These are phyloP conservation scores for Metroxylon sagu DNA, from an alignment of 176 grass and related monocot genomes.

Conservation along the genomic window DNA sequence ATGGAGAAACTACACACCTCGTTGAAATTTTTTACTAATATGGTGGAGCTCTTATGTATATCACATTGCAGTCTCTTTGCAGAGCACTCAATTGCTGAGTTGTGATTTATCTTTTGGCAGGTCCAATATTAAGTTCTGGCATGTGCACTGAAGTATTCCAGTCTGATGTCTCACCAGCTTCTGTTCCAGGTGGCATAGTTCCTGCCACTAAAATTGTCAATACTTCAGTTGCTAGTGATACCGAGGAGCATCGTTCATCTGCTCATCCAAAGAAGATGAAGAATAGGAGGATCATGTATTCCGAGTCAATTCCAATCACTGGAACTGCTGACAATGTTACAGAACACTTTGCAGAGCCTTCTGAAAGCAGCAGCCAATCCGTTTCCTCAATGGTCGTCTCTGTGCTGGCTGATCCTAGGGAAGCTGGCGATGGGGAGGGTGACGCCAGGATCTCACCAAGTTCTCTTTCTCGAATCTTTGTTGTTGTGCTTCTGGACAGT, in stretches of 20 bases:
- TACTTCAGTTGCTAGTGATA: slow-evolving; percentile 40
- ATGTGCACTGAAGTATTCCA: slow-evolving; percentile 97
- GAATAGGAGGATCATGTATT: slow-evolving; percentile 79
- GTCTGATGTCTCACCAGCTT: slow-evolving; percentile 53
- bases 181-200: slow-evolving; percentile 42
- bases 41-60: too few species aligned
- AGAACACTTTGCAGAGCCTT: slow-evolving; percentile 40
- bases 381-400: slow-evolving; percentile 73
- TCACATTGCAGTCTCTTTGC: too few species aligned
- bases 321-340: slow-evolving; percentile 64
- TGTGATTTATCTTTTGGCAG: slow-evolving; percentile 38
- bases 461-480: slow-evolving; percentile 77
- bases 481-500: slow-evolving; percentile 83
- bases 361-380: slow-evolving; percentile 61
- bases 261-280: slow-evolving; percentile 36
- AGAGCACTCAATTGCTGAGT: not conserved
- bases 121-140: slow-evolving; percentile 75
- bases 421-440: slow-evolving; percentile 58
- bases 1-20: too few species aligned
- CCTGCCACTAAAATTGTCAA: slow-evolving; percentile 58
- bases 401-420: slow-evolving; percentile 89
- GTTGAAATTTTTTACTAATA: too few species aligned
- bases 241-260: slow-evolving; percentile 36
- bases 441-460: slow-evolving; percentile 61
- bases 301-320: slow-evolving; percentile 60